Evolutionary conservation across 2,329 filamentous ascomycete species (phyloP), one percentile per base, ranked within the genome.

Genomic region (Penicillium sp.): DNA sequence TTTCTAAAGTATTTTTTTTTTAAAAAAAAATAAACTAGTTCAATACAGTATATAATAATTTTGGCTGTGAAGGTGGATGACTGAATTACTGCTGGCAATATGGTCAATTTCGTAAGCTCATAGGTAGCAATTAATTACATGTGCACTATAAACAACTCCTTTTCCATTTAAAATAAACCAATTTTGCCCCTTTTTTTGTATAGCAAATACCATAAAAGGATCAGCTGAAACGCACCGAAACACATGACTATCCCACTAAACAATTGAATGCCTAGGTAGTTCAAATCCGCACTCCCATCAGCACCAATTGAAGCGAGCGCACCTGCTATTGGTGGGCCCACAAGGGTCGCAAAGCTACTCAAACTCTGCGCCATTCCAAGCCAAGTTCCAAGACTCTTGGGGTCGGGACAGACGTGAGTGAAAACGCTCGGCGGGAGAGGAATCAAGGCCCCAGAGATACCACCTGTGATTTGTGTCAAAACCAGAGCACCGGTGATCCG

Each of bases 371-470:
- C 75, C 75, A 81, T 79, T 5, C 80, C 80, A 57, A 82, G 76
- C 57, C 79, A 74, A 13, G 77, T 75, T 0, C 80, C 81, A 0
- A 75, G 65, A 58, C 77, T 78, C 38, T 71, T 69, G 31, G 79
- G 57, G 61, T 82, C 77, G 0, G 74, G 74, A 4, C 77, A 81
- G 39, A 82, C 72, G 44, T 79, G 78, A 15, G 79, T 79, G 49
- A 87, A 71, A 0, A 80, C 80, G 0, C 85, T 83, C 0, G 86
- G 85, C 54, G 88, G 87, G 7, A 89, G 70, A 19, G 80, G 80
- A 68, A 88, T 85, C 40, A 88, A 80, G 0, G 78, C 83, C 0
- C 84, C 86, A 0, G 80, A 83, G 5, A 81, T 81, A 50, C 86
- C 77, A 4, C 87, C 60, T 62, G 8, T 21, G 13, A 41, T 23